Conservation (phyloP, 352 stramenopile genomes). For the Globisporangium okanoganense region DNA sequence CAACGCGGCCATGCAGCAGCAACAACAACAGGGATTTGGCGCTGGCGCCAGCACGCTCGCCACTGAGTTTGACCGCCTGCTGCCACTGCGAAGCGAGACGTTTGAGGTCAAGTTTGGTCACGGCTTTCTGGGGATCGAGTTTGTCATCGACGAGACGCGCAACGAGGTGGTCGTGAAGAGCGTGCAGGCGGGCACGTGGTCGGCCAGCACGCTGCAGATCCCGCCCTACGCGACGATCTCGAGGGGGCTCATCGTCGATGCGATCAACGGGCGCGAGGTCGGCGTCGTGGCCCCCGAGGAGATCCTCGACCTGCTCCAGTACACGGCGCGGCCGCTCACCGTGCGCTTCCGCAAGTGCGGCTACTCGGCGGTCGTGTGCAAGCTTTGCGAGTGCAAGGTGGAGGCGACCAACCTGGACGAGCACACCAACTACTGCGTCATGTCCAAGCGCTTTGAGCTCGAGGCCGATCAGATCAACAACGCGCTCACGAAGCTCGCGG, state of each 20-base stretch:
- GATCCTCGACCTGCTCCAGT: slow-evolving; percentile 63
- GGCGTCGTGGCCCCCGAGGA: slow-evolving; percentile 31
- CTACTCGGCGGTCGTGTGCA: slow-evolving; percentile 59
- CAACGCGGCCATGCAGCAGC: background rate
- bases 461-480: slow-evolving; percentile 79
- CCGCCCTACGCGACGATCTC: slow-evolving; percentile 35
- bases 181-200: slow-evolving; percentile 33
- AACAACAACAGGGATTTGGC: background rate
- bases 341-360: slow-evolving; percentile 54
- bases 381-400: slow-evolving; percentile 76
- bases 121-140: slow-evolving; percentile 72
- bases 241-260: slow-evolving; percentile 57
- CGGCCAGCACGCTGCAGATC: slow-evolving; percentile 35
- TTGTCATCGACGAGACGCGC: slow-evolving; percentile 46
- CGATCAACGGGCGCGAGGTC: slow-evolving; percentile 49
- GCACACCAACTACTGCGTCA: slow-evolving; percentile 78
- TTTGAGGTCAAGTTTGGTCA: slow-evolving; percentile 74
- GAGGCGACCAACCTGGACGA: slow-evolving; percentile 61
- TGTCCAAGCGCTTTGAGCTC: slow-evolving; percentile 72
- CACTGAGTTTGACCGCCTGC: background rate
- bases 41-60: background rate
- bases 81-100: slow-evolving; percentile 25
- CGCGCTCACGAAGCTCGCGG: slow-evolving; percentile 43
- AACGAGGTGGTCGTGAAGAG: slow-evolving; percentile 67
- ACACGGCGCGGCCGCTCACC: slow-evolving; percentile 49